phyloP scores from a whole-genome alignment of 2,329 filamentous ascomycete species.

The Talaromyces sp. region DNA sequence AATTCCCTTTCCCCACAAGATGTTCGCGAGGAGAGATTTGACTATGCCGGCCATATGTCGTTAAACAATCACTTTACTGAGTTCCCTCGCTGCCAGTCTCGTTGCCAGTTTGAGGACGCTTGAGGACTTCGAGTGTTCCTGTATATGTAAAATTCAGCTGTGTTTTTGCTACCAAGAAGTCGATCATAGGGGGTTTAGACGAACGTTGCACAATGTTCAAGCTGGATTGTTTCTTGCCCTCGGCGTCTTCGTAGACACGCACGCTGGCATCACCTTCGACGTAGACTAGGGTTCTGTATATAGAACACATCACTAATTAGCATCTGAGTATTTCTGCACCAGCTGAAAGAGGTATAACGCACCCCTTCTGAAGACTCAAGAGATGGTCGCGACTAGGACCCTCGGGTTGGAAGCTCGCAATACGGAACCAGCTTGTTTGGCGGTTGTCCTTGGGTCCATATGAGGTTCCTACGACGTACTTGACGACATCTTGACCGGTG shows the following conservation, averaged over 20 bases:
- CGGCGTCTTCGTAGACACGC: slow-evolving; percentile 62
- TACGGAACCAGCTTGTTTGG: slow-evolving; percentile 79
- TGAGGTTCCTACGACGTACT: slow-evolving; percentile 71
- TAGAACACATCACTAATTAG: neutral
- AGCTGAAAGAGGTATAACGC: slow-evolving; percentile 39
- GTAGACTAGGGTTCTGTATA: slow-evolving; percentile 67
- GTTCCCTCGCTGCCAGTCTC: slow-evolving; percentile 10
- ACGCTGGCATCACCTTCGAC: slow-evolving; percentile 79
- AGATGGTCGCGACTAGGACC: slow-evolving; percentile 69
- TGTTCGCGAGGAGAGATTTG: neutral
- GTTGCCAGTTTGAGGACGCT: slow-evolving; percentile 23
- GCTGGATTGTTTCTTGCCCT: slow-evolving; percentile 61
- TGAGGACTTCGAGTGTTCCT: slow-evolving; percentile 36
- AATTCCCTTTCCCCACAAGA: neutral
- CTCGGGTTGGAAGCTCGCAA: slow-evolving; percentile 68
- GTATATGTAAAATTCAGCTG: neutral
- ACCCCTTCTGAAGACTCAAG: slow-evolving; percentile 78
- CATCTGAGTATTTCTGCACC: neutral
- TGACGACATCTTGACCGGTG: slow-evolving; percentile 69
- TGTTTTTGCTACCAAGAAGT: neutral
- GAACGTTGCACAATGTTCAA: slow-evolving; percentile 78
- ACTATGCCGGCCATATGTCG: neutral
- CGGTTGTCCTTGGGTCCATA: slow-evolving; percentile 65
- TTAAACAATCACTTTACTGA: slow-evolving; percentile 17
- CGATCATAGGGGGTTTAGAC: slow-evolving; percentile 29